Base-by-base conservation (phyloP, 148 eudicot genomes). In the Talinum fruticosum region DNA sequence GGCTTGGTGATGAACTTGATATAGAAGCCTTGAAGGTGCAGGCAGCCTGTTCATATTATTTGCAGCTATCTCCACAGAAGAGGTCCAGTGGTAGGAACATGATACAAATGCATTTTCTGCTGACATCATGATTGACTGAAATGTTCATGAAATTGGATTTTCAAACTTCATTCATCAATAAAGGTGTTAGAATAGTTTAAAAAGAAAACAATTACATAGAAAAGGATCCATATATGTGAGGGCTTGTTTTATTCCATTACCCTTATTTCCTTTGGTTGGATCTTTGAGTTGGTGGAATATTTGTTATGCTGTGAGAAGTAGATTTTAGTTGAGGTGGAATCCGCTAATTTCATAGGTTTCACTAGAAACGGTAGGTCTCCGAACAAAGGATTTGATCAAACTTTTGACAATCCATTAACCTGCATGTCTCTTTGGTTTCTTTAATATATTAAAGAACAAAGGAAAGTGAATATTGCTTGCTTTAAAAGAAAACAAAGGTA, bases 31-130 rank as follows among this genome's bases (percentile, higher is more conserved):
- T 93, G 83, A 91, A 88, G 84, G 88, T 86, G 79, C 91, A 90
- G 79, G 87, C 90, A 71, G 97, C 99, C 78, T 96, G 98, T 86
- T 83, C 85, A 67, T 93, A 90, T 82, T 96, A 83, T 84, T 81
- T 91, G 82, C 91, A 89, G 78, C 90, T 91, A 62, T 81, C 92
- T 59, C 71, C 79, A 36, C 89, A 87, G 79, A 90, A 85, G 78
- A 89, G 92, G 84, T 81, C 88, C 35, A 89, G 79, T 82, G 98
- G 99, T 93, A 88, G 38, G 79, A 44, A 70, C 8, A 53, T 67
- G 24, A 68, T 47, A 70, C 14, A 68, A 34, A 75, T 75, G 67
- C 59, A 64, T 26, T 62, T 33, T 44, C 49, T 35, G 67, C 49
- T 73, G 21, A 34, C 23, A 66, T 23, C n/a, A 24, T 75, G 73